These are phyloP conservation scores for Bruguiera hainesii DNA, from an alignment of 441 rosid species.

Conservation along the genomic window DNA sequence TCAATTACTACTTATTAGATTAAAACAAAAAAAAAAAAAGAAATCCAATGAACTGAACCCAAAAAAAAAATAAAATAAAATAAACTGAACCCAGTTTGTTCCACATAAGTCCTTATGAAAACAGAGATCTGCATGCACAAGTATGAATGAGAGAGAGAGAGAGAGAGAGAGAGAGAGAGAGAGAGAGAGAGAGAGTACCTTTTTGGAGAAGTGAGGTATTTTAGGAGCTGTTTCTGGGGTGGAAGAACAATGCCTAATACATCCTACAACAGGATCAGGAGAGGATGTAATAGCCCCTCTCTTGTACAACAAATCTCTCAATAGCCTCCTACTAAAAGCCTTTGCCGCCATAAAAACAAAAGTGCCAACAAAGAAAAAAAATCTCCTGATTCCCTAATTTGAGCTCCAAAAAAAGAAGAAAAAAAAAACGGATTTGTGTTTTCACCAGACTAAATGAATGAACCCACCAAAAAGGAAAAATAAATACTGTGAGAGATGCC, in stretches of 20 bases:
- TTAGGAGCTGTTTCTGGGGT: slow-evolving; percentile 45
- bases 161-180: not conserved
- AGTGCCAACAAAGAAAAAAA: not conserved
- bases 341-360: slow-evolving; percentile 44
- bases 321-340: slow-evolving; percentile 39
- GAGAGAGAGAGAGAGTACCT: slow-evolving; percentile 33
- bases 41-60: not conserved
- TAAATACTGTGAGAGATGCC: too few relatives aligned
- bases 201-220: slow-evolving; percentile 79
- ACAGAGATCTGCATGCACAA: not conserved
- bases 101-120: not conserved
- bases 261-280: slow-evolving; percentile 21
- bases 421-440: too few relatives aligned
- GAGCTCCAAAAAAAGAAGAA: too few relatives aligned
- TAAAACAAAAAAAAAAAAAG: not conserved
- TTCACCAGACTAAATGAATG: too few relatives aligned
- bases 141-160: not conserved
- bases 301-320: slow-evolving; percentile 39
- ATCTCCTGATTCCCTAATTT: too few relatives aligned
- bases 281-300: slow-evolving; percentile 35
- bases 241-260: slow-evolving; percentile 52
- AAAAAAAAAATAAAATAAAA: too few relatives aligned
- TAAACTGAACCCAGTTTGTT: not conserved
- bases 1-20: not conserved
- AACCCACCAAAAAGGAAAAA: too few relatives aligned